Base-by-base conservation (phyloP, 345 rosid genomes). In the Aurinia saxatilis region DNA sequence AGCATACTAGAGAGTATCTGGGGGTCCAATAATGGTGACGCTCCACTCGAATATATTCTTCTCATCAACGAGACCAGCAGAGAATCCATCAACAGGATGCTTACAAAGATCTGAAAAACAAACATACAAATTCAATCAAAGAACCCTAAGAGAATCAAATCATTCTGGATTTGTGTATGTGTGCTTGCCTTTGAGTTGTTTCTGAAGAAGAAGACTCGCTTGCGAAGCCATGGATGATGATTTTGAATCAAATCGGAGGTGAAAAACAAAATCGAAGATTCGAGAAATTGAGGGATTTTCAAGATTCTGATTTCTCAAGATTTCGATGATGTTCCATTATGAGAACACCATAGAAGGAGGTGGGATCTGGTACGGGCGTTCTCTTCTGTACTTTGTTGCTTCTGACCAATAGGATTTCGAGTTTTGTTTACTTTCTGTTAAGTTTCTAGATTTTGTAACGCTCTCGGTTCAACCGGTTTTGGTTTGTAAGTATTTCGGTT, bases 31-130 rank as follows among this genome's bases (percentile, higher is more conserved):
- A 58, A 92, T 75, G 48, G 95, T 83, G 19, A 92, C 98, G 45
- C 86, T 76, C 98, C 98, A 92, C 75, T 92, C 98, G 66, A 92
- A 92, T 60, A 92, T 73, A 74, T 92, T 92, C 59, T 40, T 83
- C 67, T 92, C 98, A 50, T 92, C 98, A 17, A 92, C 89, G 80
- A 92, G 74, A 30, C 98, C 98, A n/a, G 98, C 95, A 5, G 98
- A 89, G 82, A 89, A 92, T 49, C 97, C 98, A 76, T 90, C 93
- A 34, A 92, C 98, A 2, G 98, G 97, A 59, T 87, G 72, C 81
- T 83, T 89, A 59, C 98, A 92, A 64, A 92, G 98, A 92, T 92
- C 98, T 92, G 89, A 84, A 75, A 8, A 75, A 67, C 2, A 38
- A 38, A 56, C 19, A 5, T 2, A 6, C 10, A 30, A 50, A 14